A percentile compares a stretch with the other conserved stretches of the same genome.
Conservation (phyloP, 495 filamentous ascomycete species). For the Xylaria palmicola region DNA sequence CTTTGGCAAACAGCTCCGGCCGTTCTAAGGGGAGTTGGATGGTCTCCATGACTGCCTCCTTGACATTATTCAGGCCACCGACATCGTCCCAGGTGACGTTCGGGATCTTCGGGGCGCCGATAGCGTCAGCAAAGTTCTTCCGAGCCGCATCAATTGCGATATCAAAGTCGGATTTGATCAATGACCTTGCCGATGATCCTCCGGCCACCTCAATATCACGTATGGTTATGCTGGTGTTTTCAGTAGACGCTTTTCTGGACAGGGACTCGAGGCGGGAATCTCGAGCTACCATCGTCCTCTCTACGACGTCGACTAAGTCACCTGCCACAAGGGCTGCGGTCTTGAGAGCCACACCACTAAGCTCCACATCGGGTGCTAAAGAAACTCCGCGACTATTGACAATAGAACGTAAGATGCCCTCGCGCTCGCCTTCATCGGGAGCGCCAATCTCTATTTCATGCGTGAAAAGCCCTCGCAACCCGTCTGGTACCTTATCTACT, state of each 20-base stretch:
- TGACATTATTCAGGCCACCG: constrained; percentile 88
- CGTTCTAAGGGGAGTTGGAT: constrained; percentile 91
- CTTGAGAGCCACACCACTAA: constrained; percentile 82
- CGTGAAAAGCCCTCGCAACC: constrained; percentile 84
- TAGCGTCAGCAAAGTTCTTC: constrained; percentile 96
- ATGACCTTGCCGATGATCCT: constrained; percentile 70
- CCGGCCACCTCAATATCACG: constrained; percentile 86
- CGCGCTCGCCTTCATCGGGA: constrained; percentile 88
- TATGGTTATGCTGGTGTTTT: constrained; percentile 54
- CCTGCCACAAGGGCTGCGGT: constrained; percentile 94
- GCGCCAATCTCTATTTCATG: constrained; percentile 94
- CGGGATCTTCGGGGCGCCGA: constrained; percentile 96
- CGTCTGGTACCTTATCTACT: constrained; percentile 88
- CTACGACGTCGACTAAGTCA: constrained; percentile 90
- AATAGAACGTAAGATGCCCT: constrained; percentile 77
- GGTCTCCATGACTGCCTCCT: constrained; percentile 93
- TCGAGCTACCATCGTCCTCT: constrained; percentile 77
- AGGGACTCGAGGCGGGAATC: constrained; percentile 70
- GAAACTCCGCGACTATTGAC: constrained; percentile 70
- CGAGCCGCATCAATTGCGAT: constrained; percentile 87
- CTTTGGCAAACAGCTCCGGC: constrained; percentile 93
- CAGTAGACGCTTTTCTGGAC: constrained; percentile 41
- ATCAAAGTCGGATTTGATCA: constrained; percentile 88
- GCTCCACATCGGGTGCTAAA: constrained; percentile 75
- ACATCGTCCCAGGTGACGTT: constrained; percentile 97